Percentiles rank a stretch among this genome's conserved stretches.
Conservation (phyloP, 176 grass and related monocot species). For the Phoenix dactylifera region DNA sequence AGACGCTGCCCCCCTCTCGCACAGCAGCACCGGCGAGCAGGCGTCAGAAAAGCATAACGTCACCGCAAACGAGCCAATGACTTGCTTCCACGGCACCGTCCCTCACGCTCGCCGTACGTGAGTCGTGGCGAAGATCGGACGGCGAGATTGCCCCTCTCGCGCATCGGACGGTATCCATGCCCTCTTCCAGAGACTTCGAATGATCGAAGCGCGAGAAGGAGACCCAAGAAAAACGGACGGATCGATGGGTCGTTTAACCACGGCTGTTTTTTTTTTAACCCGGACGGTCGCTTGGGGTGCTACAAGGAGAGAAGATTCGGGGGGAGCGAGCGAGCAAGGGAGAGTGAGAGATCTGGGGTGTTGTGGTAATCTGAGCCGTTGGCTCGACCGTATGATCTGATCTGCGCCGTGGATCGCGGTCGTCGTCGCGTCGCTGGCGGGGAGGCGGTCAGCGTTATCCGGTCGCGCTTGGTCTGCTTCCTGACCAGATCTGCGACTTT, state of each 20-base stretch:
- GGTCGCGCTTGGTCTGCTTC: neutral
- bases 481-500: conserved; percentile 26
- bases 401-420: conserved; percentile 14
- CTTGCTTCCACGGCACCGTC: neutral
- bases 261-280: conserved; percentile 47
- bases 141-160: too few relatives aligned
- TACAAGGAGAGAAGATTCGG: conserved; percentile 14
- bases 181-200: neutral
- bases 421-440: neutral
- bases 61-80: conserved; percentile 20
- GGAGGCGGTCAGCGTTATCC: conserved; percentile 18
- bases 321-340: neutral
- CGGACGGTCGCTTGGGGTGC: conserved; percentile 27
- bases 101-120: neutral
- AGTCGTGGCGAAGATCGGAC: conserved; percentile 11
- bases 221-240: neutral
- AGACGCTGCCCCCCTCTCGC: too few relatives aligned
- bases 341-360: conserved; percentile 8
- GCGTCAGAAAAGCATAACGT: neutral
- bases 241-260: conserved; percentile 18
- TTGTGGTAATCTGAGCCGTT: conserved; percentile 21
- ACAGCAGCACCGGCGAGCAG: too few relatives aligned
- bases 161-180: neutral
- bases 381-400: conserved; percentile 27
- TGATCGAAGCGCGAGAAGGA: conserved; percentile 17